Evolutionary conservation across 75 land plant species (phyloP), one percentile per base, ranked within the genome.

Genomic region (Adiantum capillusveneris): DNA sequence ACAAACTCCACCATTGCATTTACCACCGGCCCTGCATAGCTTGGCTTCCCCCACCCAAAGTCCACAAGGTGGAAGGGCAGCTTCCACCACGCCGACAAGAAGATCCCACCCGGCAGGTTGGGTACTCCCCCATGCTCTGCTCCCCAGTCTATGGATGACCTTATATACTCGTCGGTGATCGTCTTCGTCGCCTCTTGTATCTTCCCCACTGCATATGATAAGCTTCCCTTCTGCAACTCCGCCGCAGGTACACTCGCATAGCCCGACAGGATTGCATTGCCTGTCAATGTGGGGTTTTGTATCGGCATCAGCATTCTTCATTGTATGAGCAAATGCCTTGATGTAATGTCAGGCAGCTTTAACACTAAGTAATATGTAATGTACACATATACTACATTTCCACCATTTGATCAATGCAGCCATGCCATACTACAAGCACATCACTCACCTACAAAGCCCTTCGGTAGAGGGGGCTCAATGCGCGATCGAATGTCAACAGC

Each of bases 41-140:
- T 21, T 12, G 78, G 78, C 29, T 31, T 57, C 12, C 78, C 78
- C 57, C 67, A 75, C 41, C 78, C 78, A 36, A 70, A 75, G 50
- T 75, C 78, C 39, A 71, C 49, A 25, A 62, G 45, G 16, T 58
- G 48, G 56, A 75, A 75, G 19, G 78, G 75, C 12, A 75, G 37
- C 36, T 59, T 75, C 75, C 75, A 75, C 78, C 75, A 75, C 14
- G 78, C 66, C 11, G 78, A 75, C n/a, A 75, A 20, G 48, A 75
- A 59, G 31, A 70, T 48, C 21, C 66, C 75, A 11, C 78, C 63
- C 11, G 60, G 58, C 0, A 75, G 53, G 25, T 69, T 61, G 26
- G 78, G 78, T 19, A 75, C 62, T 0, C 76, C 75, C 18, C 61
- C 45, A 36, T 75, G 28, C 36, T 58, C 21, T 45, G 75, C 48